A percentile compares a stretch with the other conserved stretches of the same genome.
Conservation (phyloP, 2,329 filamentous ascomycete species). For the Pseudogymnoascus sp. region DNA sequence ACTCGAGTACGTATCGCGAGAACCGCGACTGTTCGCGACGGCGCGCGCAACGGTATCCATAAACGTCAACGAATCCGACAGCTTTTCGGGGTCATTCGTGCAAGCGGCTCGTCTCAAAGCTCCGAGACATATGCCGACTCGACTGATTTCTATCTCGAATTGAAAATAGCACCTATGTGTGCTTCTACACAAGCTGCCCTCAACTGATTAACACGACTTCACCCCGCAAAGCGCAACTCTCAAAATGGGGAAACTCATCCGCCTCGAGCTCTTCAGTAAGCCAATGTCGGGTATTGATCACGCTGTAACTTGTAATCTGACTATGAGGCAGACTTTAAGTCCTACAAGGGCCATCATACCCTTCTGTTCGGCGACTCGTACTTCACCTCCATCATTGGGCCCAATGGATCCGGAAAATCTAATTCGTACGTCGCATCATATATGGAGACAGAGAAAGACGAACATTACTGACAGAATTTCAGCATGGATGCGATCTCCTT, state of each 20-base stretch:
- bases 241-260: constrained; percentile 91
- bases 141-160: background rate
- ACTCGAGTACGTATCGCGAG: background rate
- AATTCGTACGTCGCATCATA: constrained; percentile 60
- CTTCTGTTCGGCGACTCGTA: constrained; percentile 95
- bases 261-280: constrained; percentile 87
- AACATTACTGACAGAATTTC: constrained; percentile 22
- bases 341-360: constrained; percentile 93
- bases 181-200: background rate
- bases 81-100: background rate
- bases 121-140: background rate
- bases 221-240: constrained; percentile 23
- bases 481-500: constrained; percentile 99
- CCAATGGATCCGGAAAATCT: constrained; percentile 98
- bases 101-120: background rate
- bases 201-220: background rate
- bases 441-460: background rate
- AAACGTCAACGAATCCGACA: constrained; percentile 4
- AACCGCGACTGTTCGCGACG: constrained; percentile 7
- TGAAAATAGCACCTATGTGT: background rate
- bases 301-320: constrained; percentile 16
- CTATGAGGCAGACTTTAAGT: constrained; percentile 76
- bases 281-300: constrained; percentile 20
- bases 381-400: constrained; percentile 98
- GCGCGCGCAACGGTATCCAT: background rate